Percentiles rank a stretch among this genome's conserved stretches.
Conservation (phyloP, 768 basidiomycete species). For the Amanita polypyramis region DNA sequence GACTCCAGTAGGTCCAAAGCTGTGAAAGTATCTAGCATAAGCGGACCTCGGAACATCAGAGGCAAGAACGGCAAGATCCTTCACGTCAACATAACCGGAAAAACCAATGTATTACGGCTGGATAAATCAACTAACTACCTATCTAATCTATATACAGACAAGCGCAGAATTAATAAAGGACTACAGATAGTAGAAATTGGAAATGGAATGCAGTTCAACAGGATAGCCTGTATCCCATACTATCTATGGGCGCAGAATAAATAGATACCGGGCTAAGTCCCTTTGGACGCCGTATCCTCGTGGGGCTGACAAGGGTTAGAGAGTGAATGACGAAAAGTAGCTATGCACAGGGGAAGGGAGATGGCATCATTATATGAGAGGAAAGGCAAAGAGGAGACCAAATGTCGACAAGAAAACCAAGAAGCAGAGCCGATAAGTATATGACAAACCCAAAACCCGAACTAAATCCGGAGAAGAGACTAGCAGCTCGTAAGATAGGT, state of each 20-base stretch:
- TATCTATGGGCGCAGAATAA: conserved; percentile 1
- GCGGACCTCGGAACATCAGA: too few species aligned
- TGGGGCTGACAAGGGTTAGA: neutral
- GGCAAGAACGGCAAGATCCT: too few species aligned
- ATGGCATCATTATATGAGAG: neutral
- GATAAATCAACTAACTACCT: conserved; percentile 5
- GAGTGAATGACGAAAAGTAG: neutral
- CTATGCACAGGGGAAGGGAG: too few species aligned
- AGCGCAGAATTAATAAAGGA: neutral
- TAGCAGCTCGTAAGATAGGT: neutral
- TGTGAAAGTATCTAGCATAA: too few species aligned
- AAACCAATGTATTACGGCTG: neutral
- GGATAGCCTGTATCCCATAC: conserved; percentile 3
- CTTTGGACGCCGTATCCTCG: neutral
- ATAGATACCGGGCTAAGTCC: neutral
- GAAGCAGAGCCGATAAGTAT: conserved; percentile 6
- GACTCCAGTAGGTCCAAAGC: too few species aligned
- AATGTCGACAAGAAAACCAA: neutral
- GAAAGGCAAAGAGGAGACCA: neutral
- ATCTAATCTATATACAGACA: neutral
- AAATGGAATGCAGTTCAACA: neutral
- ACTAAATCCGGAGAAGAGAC: neutral
- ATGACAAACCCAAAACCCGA: conserved; percentile 3
- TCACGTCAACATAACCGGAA: neutral
- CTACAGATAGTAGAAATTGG: neutral